Evolutionary conservation across 345 rosid species (phyloP).

Genomic region (Acer negundo): DNA sequence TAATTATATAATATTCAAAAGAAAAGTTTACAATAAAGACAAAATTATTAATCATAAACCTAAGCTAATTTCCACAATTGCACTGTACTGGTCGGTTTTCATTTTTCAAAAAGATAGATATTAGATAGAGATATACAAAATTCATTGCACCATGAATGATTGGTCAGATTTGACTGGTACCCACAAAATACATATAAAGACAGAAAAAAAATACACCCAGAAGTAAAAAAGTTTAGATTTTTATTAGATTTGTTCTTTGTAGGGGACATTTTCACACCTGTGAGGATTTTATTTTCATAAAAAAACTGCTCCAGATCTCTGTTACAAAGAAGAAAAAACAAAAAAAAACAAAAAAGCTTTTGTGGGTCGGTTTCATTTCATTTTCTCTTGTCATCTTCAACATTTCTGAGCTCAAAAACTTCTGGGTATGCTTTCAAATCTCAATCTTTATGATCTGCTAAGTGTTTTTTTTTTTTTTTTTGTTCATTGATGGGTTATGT

Average conservation of each 20-base stretch:
- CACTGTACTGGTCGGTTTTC: not conserved
- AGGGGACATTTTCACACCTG: slow-evolving; percentile 9
- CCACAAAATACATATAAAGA: not conserved
- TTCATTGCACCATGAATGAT: slow-evolving; percentile 10
- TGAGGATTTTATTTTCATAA: not conserved
- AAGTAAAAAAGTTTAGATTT: slow-evolving; percentile 7
- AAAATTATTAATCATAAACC: not conserved
- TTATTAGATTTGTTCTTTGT: slow-evolving; percentile 17
- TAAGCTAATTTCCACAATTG: not conserved
- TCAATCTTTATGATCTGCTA: slow-evolving; percentile 16
- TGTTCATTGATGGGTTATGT: not conserved
- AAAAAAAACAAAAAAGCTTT: not conserved
- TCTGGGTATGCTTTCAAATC: slow-evolving; percentile 19
- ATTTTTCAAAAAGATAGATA: not conserved
- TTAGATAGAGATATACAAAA: not conserved
- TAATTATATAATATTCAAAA: not conserved
- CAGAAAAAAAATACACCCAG: not conserved
- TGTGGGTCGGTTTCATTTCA: not conserved
- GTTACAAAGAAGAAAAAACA: not conserved
- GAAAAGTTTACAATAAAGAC: not conserved
- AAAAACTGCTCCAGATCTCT: slow-evolving; percentile 7
- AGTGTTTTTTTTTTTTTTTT: not conserved
- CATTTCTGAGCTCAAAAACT: not conserved
- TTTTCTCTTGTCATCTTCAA: slow-evolving; percentile 10
- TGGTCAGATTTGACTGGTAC: slow-evolving; percentile 16